A percentile compares a stretch with the other conserved stretches of the same genome.
phyloP scores from a whole-genome alignment of 345 rosid species.

The Populus tremula region DNA sequence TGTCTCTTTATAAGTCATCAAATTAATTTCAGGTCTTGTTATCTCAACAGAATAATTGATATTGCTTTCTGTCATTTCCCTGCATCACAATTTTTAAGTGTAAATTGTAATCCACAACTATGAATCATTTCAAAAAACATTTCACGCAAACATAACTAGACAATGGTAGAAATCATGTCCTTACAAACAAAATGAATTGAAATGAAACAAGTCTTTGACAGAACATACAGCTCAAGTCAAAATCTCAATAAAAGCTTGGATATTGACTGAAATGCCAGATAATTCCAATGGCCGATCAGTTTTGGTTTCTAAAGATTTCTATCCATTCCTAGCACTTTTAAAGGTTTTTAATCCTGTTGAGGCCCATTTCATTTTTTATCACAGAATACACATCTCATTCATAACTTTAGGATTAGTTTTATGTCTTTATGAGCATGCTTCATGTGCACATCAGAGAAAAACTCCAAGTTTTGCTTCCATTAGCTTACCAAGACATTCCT shows the following conservation, averaged over 20 bases:
- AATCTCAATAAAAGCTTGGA: not conserved
- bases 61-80: slow-evolving; percentile 42
- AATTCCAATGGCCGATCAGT: not conserved
- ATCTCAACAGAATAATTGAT: slow-evolving; percentile 28
- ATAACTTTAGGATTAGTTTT: not conserved
- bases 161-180: not conserved
- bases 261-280: slow-evolving; percentile 2
- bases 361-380: not conserved
- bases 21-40: slow-evolving; percentile 29
- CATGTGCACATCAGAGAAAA: not conserved
- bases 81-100: slow-evolving; percentile 35
- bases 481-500: slow-evolving; percentile 59
- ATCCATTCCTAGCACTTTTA: not conserved
- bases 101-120: slow-evolving; percentile 11
- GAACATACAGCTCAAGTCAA: not conserved
- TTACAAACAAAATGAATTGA: not conserved
- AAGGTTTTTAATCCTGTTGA: slow-evolving; percentile 2
- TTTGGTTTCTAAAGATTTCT: not conserved
- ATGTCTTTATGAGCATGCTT: not conserved
- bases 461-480: slow-evolving; percentile 3
- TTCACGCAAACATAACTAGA: not conserved
- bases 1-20: slow-evolving; percentile 37
- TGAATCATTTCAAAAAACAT: slow-evolving; percentile 10
- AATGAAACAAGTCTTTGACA: not conserved
- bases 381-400: not conserved